Evolutionary conservation across 768 basidiomycete species (phyloP).

Genomic region (Porphyrellus cyaneotinctus): DNA sequence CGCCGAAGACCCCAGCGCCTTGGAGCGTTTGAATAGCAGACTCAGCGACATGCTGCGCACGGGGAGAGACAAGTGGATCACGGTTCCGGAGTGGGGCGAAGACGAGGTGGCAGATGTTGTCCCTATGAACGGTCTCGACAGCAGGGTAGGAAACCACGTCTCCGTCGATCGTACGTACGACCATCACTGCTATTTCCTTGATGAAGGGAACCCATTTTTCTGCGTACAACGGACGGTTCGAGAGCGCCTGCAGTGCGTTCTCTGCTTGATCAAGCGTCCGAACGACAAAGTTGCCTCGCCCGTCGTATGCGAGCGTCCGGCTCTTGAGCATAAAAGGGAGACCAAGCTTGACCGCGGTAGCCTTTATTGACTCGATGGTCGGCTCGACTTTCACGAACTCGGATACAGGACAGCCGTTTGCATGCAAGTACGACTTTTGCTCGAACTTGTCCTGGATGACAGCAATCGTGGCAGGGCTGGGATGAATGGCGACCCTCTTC

Average conservation of each 20-base stretch:
- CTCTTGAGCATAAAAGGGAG: constrained; percentile 95
- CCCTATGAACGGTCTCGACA: constrained; percentile 93
- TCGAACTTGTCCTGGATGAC: constrained; percentile 77
- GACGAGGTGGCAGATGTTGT: constrained; percentile 91
- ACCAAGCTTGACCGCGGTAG: constrained; percentile 58
- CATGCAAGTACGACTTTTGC: constrained; percentile 57
- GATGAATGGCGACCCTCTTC: constrained; percentile 50
- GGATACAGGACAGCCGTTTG: constrained; percentile 49
- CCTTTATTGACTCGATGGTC: constrained; percentile 45
- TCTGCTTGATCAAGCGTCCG: constrained; percentile 47
- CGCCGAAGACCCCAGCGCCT: constrained; percentile 94
- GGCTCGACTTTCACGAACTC: constrained; percentile 60
- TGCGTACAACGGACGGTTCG: constrained; percentile 77
- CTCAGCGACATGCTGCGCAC: constrained; percentile 75
- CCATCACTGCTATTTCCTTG: constrained; percentile 96
- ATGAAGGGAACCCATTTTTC: constrained; percentile 90
- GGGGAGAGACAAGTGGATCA: constrained; percentile 49
- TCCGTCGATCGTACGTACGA: constrained; percentile 74
- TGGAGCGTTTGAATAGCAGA: constrained; percentile 69
- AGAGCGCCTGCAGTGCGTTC: constrained; percentile 51
- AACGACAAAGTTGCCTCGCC: constrained; percentile 86
- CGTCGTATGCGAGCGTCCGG: constrained; percentile 93
- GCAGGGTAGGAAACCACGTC: constrained; percentile 81
- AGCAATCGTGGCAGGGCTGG: constrained; percentile 75
- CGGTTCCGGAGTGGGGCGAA: constrained; percentile 76